Evolutionary conservation across 108 stramenopile genomes (phyloP).

Genomic region (Conticribra weissflogii): DNA sequence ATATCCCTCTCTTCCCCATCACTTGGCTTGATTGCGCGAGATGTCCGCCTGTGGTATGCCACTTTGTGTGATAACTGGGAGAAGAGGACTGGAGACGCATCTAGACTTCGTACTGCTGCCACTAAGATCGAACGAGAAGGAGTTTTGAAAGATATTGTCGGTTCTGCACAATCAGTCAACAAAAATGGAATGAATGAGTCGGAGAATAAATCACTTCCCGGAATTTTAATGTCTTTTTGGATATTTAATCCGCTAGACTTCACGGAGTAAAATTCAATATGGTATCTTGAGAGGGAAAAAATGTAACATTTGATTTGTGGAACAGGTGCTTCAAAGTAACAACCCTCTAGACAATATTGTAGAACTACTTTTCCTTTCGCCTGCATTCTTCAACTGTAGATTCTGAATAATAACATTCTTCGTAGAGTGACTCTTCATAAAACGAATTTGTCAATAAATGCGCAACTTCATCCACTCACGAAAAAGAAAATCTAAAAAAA

Average conservation of each 20-base stretch:
- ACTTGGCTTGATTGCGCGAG: slow-evolving; percentile 54
- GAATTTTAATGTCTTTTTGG: not conserved
- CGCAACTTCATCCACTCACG: too few relatives aligned
- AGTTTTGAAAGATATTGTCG: slow-evolving; percentile 44
- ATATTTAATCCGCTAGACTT: not conserved
- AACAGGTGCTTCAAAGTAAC: too few relatives aligned
- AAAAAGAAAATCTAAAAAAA: too few relatives aligned
- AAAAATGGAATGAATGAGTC: not conserved
- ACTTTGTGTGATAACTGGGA: slow-evolving; percentile 77
- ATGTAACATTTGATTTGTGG: not conserved
- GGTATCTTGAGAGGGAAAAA: not conserved
- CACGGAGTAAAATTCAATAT: too few relatives aligned
- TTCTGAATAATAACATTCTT: too few relatives aligned
- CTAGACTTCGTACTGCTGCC: slow-evolving; percentile 51
- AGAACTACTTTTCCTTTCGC: too few relatives aligned
- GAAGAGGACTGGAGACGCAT: slow-evolving; percentile 71
- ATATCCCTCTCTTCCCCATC: slow-evolving; percentile 48
- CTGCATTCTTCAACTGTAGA: too few relatives aligned
- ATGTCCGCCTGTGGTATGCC: slow-evolving; percentile 60
- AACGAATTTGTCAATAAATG: too few relatives aligned
- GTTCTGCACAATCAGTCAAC: not conserved
- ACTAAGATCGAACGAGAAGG: slow-evolving; percentile 50
- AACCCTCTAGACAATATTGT: too few relatives aligned
- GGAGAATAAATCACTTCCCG: not conserved
- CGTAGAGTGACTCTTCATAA: too few relatives aligned